phyloP scores from a whole-genome alignment of 1,284 basidiomycete genomes.

The Gastroboletus turbinatus region DNA sequence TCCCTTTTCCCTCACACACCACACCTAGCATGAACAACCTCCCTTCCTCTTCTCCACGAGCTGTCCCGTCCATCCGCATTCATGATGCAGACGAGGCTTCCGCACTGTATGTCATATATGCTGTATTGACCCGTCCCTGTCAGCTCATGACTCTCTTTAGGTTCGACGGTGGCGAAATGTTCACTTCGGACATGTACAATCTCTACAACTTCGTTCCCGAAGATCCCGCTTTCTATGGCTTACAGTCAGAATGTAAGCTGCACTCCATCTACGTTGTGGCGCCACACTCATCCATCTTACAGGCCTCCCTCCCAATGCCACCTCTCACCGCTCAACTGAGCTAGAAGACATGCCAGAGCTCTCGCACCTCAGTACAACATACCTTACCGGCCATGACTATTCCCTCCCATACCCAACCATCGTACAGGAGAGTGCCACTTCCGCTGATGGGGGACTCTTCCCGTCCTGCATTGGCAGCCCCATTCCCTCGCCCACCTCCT shows the following conservation, averaged over 20 bases:
- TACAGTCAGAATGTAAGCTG: constrained; percentile 8
- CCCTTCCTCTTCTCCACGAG: neutral
- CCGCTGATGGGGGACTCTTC: constrained; percentile 9
- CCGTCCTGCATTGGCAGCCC: constrained; percentile 19
- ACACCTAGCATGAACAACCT: constrained; percentile 12
- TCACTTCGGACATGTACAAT: neutral
- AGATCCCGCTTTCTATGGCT: neutral
- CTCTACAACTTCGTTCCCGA: neutral
- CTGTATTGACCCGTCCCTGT: neutral
- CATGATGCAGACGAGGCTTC: constrained; percentile 10
- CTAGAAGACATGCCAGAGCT: constrained; percentile 27
- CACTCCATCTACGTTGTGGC: neutral
- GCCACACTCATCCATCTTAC: constrained; percentile 19
- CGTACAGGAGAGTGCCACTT: constrained; percentile 2
- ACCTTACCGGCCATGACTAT: constrained; percentile 7
- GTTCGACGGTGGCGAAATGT: neutral
- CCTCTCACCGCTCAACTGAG: neutral
- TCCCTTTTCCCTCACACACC: neutral
- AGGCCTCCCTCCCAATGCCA: constrained; percentile 2
- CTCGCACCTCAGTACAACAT: constrained; percentile 13
- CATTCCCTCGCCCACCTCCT: constrained; percentile 27
- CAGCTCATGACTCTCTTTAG: constrained; percentile 19
- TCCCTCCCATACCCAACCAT: constrained; percentile 13
- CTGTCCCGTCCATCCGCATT: constrained; percentile 23
- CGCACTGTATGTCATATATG: constrained; percentile 17